Evolutionary conservation across 176 grass and related monocot species (phyloP), one percentile per base, ranked within the genome.

Genomic region (Secale cereale): DNA sequence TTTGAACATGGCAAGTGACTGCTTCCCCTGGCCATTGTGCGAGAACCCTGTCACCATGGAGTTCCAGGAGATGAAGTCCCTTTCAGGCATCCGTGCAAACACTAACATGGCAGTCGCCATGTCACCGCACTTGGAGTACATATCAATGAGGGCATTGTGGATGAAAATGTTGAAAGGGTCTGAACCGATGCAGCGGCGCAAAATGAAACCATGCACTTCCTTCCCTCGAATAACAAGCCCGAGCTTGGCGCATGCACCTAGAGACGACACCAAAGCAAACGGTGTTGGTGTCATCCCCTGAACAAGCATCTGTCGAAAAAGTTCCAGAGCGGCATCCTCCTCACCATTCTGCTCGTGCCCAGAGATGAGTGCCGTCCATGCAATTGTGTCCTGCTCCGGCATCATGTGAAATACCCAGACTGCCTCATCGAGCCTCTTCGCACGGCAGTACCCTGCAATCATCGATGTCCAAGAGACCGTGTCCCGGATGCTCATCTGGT

Each of bases 311-410:
- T 10, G 39, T 32, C 74, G 27, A 37, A 92, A 88, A 59, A 86
- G 83, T 59, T 82, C 59, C 28, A 95, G 76, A 64, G 90, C 88
- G 3, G 80, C 52, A 16, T 88, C 88, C 70, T 90, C 88, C 76
- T 95, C 83, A 11, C 80, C 88, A 52, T 92, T 95, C 90, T 95
- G 93, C 76, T 85, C 90, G 59, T 92, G 86, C 65, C 85, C 93
- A 52, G 93, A 95, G 65, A 92, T 90, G 57, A 95, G 83, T 40
- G 93, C 83, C 20, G 88, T 92, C 93, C 93, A 95, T n/a, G 93
- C 84, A 48, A 88, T 20, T 4, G 13, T 45, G 80, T 88, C 86
- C 32, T 81, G 83, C 60, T 74, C 70, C 3, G 83, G 85, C 84
- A 90, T 90, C 76, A 74, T 80, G 43, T 65, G 46, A 41, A 90